phyloP scores from a whole-genome alignment of 345 rosid genomes.

The Noccaea caerulescens region DNA sequence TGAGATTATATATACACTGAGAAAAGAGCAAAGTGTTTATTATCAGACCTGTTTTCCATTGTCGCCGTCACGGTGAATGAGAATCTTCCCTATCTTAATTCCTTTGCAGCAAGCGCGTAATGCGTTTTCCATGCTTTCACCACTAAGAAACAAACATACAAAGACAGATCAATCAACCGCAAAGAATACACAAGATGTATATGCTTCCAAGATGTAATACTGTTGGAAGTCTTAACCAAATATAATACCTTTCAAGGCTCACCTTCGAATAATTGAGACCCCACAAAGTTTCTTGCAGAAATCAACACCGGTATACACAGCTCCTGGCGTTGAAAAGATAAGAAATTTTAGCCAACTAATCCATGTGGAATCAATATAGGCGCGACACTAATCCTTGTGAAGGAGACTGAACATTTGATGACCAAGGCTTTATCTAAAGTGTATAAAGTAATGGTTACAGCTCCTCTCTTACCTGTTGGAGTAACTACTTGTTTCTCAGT shows the following conservation, averaged over 20 bases:
- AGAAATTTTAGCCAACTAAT: background rate
- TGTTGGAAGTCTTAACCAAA: background rate
- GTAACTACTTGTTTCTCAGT: constrained; percentile 95
- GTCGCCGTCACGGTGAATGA: constrained; percentile 95
- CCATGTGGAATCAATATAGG: background rate
- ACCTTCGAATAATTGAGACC: constrained; percentile 95
- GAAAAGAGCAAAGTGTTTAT: background rate
- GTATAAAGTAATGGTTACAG: constrained; percentile 7
- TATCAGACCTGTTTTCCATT: constrained; percentile 81
- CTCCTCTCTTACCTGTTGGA: constrained; percentile 69
- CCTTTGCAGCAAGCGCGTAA: constrained; percentile 98
- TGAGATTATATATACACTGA: background rate
- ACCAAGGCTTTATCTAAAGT: constrained; percentile 5
- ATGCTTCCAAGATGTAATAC: constrained; percentile 20
- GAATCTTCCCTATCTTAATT: constrained; percentile 94
- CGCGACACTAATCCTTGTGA: background rate
- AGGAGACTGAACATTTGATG: no score
- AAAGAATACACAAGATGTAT: background rate
- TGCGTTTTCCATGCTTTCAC: constrained; percentile 99
- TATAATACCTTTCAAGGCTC: constrained; percentile 55
- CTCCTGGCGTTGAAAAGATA: constrained; percentile 54
- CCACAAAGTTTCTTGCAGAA: constrained; percentile 98
- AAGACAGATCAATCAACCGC: constrained; percentile 17
- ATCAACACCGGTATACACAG: constrained; percentile 89
- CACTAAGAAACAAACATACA: constrained; percentile 49